phyloP scores from a whole-genome alignment of 1,139 yeast genomes.

The Blastobotrys indianensis region DNA sequence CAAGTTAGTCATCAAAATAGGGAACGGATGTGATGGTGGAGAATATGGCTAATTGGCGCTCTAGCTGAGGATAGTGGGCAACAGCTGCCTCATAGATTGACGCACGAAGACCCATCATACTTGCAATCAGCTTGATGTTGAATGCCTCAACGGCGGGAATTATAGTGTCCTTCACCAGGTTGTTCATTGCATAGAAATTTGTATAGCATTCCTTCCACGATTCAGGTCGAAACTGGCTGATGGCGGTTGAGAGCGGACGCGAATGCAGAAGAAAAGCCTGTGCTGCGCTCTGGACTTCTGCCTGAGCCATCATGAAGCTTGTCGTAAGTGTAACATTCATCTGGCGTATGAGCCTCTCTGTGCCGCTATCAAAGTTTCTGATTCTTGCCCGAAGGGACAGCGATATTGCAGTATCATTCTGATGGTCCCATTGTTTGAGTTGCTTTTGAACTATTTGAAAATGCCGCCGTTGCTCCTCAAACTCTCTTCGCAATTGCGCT shows the following conservation, averaged over 20 bases:
- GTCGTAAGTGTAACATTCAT: neutral
- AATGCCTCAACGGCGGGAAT: neutral
- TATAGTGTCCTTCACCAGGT: constrained; percentile 1
- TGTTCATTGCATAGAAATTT: constrained; percentile 6
- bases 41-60: no score
- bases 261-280: neutral
- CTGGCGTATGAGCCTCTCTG: neutral
- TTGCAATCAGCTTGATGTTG: no score
- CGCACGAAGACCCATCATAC: no score
- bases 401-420: neutral
- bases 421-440: neutral
- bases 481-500: constrained; percentile 1
- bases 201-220: neutral
- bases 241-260: neutral
- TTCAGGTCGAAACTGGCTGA: neutral
- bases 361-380: neutral
- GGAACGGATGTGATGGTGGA: no score
- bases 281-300: neutral
- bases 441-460: neutral
- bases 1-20: no score
- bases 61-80: no score
- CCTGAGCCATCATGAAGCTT: neutral
- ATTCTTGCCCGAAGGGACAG: neutral
- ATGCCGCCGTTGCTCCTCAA: neutral
- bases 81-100: no score